Percentiles rank a stretch among this genome's conserved stretches.
phyloP scores from a whole-genome alignment of 352 stramenopile species.

The Phytophthora pistaciae region DNA sequence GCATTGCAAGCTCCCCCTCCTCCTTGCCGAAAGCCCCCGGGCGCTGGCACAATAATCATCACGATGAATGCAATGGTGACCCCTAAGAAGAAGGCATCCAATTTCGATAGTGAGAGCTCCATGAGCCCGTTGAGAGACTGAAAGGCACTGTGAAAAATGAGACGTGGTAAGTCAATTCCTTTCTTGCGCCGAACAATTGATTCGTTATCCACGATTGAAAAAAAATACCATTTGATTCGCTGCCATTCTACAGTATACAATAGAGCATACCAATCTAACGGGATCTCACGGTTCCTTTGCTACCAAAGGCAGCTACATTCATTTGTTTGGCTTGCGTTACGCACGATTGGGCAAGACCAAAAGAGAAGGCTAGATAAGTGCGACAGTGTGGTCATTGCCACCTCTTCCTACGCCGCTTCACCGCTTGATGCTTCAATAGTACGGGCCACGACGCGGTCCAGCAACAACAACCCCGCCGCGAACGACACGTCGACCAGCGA shows the following conservation, averaged over 20 bases:
- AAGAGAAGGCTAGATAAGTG: background rate
- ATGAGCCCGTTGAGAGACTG: background rate
- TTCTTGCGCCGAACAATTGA: background rate
- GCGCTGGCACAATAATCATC: background rate
- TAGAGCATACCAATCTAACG: too few relatives aligned
- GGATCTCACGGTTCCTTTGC: background rate
- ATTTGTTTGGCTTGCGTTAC: background rate
- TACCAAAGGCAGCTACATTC: background rate
- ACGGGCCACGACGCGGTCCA: constrained; percentile 20
- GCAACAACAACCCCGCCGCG: constrained; percentile 34
- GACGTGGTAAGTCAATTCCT: background rate
- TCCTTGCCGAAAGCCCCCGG: background rate
- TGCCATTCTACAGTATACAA: too few relatives aligned
- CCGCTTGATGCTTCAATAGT: constrained; percentile 20
- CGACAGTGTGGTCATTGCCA: background rate
- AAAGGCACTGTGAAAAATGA: background rate
- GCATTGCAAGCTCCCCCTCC: background rate
- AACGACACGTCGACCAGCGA: constrained; percentile 24
- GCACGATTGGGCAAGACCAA: background rate
- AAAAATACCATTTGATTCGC: too few relatives aligned
- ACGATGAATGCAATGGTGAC: background rate
- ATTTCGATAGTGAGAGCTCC: constrained; percentile 1
- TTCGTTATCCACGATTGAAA: too few relatives aligned
- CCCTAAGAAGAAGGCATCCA: constrained; percentile 12
- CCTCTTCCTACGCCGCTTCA: background rate